These are phyloP conservation scores for Kwoniella pini DNA, from an alignment of 768 basidiomycete species.

Conservation along the genomic window DNA sequence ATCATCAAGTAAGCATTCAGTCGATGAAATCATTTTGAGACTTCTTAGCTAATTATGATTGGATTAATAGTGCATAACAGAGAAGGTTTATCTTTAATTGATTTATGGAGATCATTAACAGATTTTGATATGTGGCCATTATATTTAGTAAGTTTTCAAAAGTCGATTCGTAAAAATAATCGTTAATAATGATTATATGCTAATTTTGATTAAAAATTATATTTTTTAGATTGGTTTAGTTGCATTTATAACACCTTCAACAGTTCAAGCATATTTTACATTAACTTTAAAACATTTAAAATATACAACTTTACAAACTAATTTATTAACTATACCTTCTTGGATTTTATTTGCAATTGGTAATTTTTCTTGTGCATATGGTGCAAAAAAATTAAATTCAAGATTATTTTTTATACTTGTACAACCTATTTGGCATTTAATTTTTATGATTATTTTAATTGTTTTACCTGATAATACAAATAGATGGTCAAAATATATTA, in stretches of 20 bases:
- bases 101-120: slow-evolving; percentile 61
- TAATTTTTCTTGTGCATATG: slow-evolving; percentile 59
- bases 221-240: slow-evolving; percentile 27
- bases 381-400: slow-evolving; percentile 64
- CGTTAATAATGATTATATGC: too few species aligned
- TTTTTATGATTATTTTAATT: slow-evolving; percentile 63
- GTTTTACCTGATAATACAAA: slow-evolving; percentile 54
- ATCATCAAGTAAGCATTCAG: slow-evolving; percentile 47
- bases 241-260: slow-evolving; percentile 61
- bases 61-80: slow-evolving; percentile 63
- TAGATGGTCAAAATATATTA: slow-evolving; percentile 32
- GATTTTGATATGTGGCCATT: slow-evolving; percentile 71
- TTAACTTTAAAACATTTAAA: slow-evolving; percentile 58
- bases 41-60: too few species aligned
- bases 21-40: too few species aligned
- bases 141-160: slow-evolving; percentile 55
- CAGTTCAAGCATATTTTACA: slow-evolving; percentile 67
- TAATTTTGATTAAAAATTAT: too few species aligned
- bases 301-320: slow-evolving; percentile 66
- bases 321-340: slow-evolving; percentile 66
- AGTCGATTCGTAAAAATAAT: too few species aligned
- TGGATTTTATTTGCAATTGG: slow-evolving; percentile 60
- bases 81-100: slow-evolving; percentile 61
- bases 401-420: slow-evolving; percentile 62
- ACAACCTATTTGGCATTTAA: slow-evolving; percentile 66